Percentiles rank a stretch among this genome's conserved stretches.
Evolutionary conservation across 2,329 filamentous ascomycete genomes (phyloP).

Genomic region (Cercospora zeina): DNA sequence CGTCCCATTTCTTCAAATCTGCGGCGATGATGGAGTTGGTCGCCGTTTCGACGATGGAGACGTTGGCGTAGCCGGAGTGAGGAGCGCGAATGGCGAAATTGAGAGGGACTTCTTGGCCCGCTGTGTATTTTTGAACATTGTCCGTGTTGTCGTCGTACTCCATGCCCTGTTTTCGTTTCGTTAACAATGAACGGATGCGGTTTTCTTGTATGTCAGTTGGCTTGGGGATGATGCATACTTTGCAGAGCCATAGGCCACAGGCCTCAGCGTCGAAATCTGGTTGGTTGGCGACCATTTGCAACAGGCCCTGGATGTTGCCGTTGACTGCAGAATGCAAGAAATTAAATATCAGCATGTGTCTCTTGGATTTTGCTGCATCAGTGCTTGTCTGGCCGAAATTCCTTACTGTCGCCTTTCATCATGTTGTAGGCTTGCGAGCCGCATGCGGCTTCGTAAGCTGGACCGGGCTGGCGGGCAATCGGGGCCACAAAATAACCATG

Average conservation of each 20-base stretch:
- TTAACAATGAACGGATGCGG: too few species aligned
- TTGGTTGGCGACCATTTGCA: constrained; percentile 48
- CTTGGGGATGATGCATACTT: too few species aligned
- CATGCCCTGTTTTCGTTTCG: constrained; percentile 50
- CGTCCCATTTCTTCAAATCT: constrained; percentile 57
- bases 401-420: constrained; percentile 50
- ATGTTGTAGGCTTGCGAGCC: constrained; percentile 57
- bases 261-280: constrained; percentile 31
- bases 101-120: constrained; percentile 52
- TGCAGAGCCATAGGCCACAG: constrained; percentile 42
- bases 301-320: constrained; percentile 59
- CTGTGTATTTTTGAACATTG: constrained; percentile 55
- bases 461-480: constrained; percentile 52
- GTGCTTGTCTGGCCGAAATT: background rate
- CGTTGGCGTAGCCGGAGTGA: constrained; percentile 59
- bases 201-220: too few species aligned
- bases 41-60: constrained; percentile 58
- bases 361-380: background rate
- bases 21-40: constrained; percentile 55
- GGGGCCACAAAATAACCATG: constrained; percentile 58
- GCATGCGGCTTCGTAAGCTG: constrained; percentile 55
- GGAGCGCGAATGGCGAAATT: constrained; percentile 53
- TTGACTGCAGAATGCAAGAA: constrained; percentile 39
- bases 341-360: background rate
- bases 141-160: constrained; percentile 58